Evolutionary conservation across 129 eudicot genomes (phyloP).

Genomic region (Oenanthe sinensis): DNA sequence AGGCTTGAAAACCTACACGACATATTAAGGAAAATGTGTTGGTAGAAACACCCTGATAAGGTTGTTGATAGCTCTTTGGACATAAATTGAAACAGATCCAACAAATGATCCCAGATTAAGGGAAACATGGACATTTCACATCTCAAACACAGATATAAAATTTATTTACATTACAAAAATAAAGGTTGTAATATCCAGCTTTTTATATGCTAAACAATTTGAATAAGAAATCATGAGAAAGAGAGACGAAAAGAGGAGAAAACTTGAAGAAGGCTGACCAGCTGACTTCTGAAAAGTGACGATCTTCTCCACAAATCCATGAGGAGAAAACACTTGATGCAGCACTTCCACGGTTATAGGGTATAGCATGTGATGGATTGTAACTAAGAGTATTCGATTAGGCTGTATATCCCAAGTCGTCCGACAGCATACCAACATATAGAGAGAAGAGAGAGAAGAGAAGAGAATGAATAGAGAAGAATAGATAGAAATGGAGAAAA

Average conservation of each 20-base stretch:
- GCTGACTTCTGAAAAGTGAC: conserved; percentile 99
- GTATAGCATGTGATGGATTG: conserved; percentile 97
- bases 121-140: not conserved
- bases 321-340: conserved; percentile 99
- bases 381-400: conserved; percentile 97
- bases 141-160: not conserved
- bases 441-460: conserved; percentile 85
- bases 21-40: not conserved
- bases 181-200: not conserved
- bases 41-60: not conserved
- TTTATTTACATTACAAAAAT: not conserved
- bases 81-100: conserved; percentile 3
- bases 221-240: conserved; percentile 17
- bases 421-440: conserved; percentile 62
- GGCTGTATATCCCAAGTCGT: conserved; percentile 69
- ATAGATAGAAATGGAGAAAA: conserved; percentile 47
- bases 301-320: conserved; percentile 96
- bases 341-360: conserved; percentile 99
- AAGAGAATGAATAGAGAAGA: conserved; percentile 81
- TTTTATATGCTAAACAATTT: conserved; percentile 5
- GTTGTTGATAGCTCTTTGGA: not conserved
- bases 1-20: conserved; percentile 82
- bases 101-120: not conserved
- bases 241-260: conserved; percentile 20
- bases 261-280: conserved; percentile 79